These are phyloP conservation scores for Sarocladiaceae sp. DNA, from an alignment of 2,329 filamentous ascomycete species.

Conservation along the genomic window DNA sequence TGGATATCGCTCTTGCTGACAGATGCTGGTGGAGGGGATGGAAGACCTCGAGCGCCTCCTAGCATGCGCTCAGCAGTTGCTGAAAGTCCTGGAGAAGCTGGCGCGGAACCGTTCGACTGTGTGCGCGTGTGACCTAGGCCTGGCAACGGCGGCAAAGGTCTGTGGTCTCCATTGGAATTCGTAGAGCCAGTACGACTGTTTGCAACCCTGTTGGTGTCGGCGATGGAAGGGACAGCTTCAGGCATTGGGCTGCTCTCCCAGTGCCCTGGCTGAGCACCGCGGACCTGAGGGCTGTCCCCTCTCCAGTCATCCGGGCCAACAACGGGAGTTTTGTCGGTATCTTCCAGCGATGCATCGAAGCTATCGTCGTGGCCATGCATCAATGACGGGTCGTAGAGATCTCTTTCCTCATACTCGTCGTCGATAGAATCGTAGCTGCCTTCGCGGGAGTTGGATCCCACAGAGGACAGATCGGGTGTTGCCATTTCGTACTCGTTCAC, in stretches of 20 bases:
- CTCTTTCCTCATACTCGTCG: slow-evolving; percentile 64
- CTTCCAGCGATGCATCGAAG: slow-evolving; percentile 92
- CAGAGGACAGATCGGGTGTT: slow-evolving; percentile 90
- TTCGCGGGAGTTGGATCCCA: slow-evolving; percentile 84
- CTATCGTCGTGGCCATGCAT: slow-evolving; percentile 65
- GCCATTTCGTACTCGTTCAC: slow-evolving; percentile 98
- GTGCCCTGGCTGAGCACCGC: slow-evolving; percentile 18
- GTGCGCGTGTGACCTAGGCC: slow-evolving; percentile 42
- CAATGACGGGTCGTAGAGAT: slow-evolving; percentile 49
- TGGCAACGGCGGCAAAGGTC: slow-evolving; percentile 84
- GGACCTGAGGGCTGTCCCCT: slow-evolving; percentile 56
- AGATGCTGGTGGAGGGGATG: slow-evolving; percentile 63
- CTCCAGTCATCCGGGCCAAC: slow-evolving; percentile 97
- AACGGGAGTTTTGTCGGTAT: slow-evolving; percentile 94
- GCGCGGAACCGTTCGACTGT: slow-evolving; percentile 40
- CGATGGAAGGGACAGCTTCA: slow-evolving; percentile 38
- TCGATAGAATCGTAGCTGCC: slow-evolving; percentile 88
- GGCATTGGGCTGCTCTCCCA: slow-evolving; percentile 70
- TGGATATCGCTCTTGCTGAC: slow-evolving; percentile 74
- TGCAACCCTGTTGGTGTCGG: slow-evolving; percentile 46
- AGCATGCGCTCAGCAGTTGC: slow-evolving; percentile 70
- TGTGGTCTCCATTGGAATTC: slow-evolving; percentile 74
- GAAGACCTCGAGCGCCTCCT: slow-evolving; percentile 63
- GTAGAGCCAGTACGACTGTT: slow-evolving; percentile 67
- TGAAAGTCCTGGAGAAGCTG: slow-evolving; percentile 60